Evolutionary conservation across 1,284 basidiomycete species (phyloP).

Genomic region (Porogramme epimiltina): DNA sequence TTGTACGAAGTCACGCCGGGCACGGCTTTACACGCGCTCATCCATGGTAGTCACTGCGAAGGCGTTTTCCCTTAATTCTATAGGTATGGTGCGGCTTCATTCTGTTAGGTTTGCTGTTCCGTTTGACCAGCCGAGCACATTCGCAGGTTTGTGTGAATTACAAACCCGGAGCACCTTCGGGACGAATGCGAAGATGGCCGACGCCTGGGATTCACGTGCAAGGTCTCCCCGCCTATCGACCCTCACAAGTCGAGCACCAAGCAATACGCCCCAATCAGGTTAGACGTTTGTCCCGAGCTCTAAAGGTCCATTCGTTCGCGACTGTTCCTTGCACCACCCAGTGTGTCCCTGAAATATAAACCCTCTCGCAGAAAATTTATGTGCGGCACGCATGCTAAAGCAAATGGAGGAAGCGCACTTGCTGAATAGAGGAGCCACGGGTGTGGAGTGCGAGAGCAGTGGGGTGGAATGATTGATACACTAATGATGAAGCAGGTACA

Average conservation of each 20-base stretch:
- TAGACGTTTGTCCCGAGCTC: conserved; percentile 77
- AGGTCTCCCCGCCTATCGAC: conserved; percentile 46
- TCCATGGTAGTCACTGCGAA: conserved; percentile 84
- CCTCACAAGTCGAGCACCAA: conserved; percentile 60
- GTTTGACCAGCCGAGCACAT: neutral
- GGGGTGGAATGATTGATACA: conserved; percentile 90
- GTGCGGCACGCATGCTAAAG: conserved; percentile 75
- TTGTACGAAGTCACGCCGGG: conserved; percentile 73
- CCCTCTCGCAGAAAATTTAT: conserved; percentile 63
- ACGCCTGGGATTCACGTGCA: conserved; percentile 83
- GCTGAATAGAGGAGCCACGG: conserved; percentile 60
- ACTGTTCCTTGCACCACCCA: neutral
- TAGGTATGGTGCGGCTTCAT: conserved; percentile 74
- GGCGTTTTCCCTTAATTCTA: conserved; percentile 81
- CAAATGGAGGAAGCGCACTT: conserved; percentile 59
- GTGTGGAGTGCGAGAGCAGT: conserved; percentile 60
- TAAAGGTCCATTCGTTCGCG: conserved; percentile 49
- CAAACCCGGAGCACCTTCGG: conserved; percentile 69
- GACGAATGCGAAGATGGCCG: conserved; percentile 83
- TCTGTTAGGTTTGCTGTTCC: neutral
- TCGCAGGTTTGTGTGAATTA: conserved; percentile 89
- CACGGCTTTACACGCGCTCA: conserved; percentile 87
- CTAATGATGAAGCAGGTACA: conserved; percentile 86
- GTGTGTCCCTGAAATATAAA: neutral
- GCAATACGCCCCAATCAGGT: conserved; percentile 93